Conservation (phyloP, 495 filamentous ascomycete species). For the Podospora australis region DNA sequence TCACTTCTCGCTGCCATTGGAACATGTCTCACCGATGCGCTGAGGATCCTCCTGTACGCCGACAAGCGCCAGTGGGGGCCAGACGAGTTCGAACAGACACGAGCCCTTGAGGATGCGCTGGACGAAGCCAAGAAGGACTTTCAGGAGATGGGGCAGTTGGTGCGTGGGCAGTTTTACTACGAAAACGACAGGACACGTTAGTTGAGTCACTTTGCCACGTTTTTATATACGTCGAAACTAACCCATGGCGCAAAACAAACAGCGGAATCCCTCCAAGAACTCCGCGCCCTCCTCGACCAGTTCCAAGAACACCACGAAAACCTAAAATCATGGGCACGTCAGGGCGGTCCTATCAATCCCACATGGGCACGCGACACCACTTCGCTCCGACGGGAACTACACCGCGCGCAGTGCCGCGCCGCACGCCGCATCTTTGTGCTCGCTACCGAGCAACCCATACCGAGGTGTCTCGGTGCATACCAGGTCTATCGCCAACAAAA, state of each 20-base stretch:
- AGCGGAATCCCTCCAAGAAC: slow-evolving; percentile 39
- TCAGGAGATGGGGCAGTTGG: slow-evolving; percentile 40
- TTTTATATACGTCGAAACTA: slow-evolving; percentile 3
- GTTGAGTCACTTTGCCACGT: slow-evolving; percentile 14
- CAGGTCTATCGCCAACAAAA: slow-evolving; percentile 37
- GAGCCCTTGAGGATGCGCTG: slow-evolving; percentile 39
- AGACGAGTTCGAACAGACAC: slow-evolving; percentile 44
- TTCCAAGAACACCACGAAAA: slow-evolving; percentile 35
- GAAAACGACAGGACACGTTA: slow-evolving; percentile 41
- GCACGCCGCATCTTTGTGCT: slow-evolving; percentile 37
- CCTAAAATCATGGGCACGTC: slow-evolving; percentile 39
- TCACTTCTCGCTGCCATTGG: slow-evolving; percentile 43
- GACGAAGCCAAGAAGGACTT: slow-evolving; percentile 48
- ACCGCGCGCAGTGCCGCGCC: slow-evolving; percentile 43
- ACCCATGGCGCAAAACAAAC: slow-evolving; percentile 10
- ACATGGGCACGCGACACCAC: slow-evolving; percentile 38
- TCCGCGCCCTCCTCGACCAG: slow-evolving; percentile 30
- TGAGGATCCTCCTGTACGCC: slow-evolving; percentile 43
- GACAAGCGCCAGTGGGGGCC: slow-evolving; percentile 45
- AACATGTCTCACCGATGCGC: slow-evolving; percentile 34
- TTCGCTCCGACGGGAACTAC: slow-evolving; percentile 32
- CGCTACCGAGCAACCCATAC: slow-evolving; percentile 26
- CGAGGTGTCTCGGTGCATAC: slow-evolving; percentile 39
- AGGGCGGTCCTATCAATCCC: slow-evolving; percentile 40
- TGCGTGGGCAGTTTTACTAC: slow-evolving; percentile 43